Percentiles rank a stretch among this genome's conserved stretches.
These are phyloP conservation scores for Phtheirospermum japonicum DNA, from an alignment of 257 asterid genomes.

Conservation along the genomic window DNA sequence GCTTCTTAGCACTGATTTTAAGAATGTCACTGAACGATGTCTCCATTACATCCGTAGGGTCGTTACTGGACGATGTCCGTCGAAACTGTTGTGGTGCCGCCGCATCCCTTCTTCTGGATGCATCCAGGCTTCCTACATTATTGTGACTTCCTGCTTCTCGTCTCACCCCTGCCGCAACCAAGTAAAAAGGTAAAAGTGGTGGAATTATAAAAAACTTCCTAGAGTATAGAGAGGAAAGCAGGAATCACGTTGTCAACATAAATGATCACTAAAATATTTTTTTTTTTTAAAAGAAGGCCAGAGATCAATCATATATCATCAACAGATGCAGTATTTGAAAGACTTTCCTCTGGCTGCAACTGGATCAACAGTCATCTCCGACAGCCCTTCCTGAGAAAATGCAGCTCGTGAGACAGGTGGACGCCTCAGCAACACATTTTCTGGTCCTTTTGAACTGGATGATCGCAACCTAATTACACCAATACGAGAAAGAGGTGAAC, in stretches of 20 bases:
- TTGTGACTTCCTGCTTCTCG: slow-evolving; percentile 37
- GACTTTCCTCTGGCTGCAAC: slow-evolving; percentile 38
- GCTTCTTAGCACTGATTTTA: slow-evolving; percentile 67
- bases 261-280: not conserved
- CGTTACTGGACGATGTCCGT: slow-evolving; percentile 68
- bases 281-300: not conserved
- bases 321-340: slow-evolving; percentile 41
- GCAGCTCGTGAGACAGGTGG: slow-evolving; percentile 66
- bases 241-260: not conserved
- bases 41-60: slow-evolving; percentile 64
- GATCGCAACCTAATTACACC: slow-evolving; percentile 37
- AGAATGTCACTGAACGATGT: slow-evolving; percentile 97
- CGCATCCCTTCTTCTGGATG: slow-evolving; percentile 50
- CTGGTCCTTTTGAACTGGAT: slow-evolving; percentile 49
- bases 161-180: no score
- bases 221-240: not conserved
- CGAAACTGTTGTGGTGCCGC: slow-evolving; percentile 43
- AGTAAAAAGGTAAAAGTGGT: not conserved
- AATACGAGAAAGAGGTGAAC: slow-evolving; percentile 19
- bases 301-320: slow-evolving; percentile 45
- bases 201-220: no score
- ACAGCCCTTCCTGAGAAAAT: slow-evolving; percentile 64
- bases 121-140: slow-evolving; percentile 41
- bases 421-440: slow-evolving; percentile 72
- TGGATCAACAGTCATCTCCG: slow-evolving; percentile 53